Evolutionary conservation across 345 rosid genomes (phyloP), one percentile per base, ranked within the genome.

Genomic region (Fremontodendron californicum): DNA sequence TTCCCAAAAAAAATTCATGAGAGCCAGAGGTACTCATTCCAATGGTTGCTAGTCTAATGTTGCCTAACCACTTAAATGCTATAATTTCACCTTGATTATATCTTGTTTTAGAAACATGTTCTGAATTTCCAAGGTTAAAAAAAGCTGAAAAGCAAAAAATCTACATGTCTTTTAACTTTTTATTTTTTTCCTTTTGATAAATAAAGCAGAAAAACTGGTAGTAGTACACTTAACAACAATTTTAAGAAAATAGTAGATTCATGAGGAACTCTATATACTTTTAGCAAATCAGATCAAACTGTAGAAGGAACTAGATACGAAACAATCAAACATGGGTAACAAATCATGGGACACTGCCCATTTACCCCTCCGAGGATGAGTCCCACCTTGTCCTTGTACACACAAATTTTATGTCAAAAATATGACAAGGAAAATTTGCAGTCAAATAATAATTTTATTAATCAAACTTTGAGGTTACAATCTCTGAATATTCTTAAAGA

Each of bases 301-400:
- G n/a, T 61, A 25, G 23, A 10, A 66, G 40, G 49, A 39, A 66
- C 16, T 39, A 66, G 60, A 71, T 19, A 27, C 49, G 57, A 49
- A 73, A 37, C 62, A 35, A 15, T 48, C 39, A 48, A 73, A 21
- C 62, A 37, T 35, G 51, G 46, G 9, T 27, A 9, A 48, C 31
- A 25, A 27, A 65, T 64, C 33, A 73, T 45, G 21, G 61, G 63
- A 73, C 29, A 69, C 9, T 1, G 18, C 21, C 21, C 49, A 25
- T 52, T 52, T 27, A 42, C 68, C 21, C 46, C 57, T 33, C 25
- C 18, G 15, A 33, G 65, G 68, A 9, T 58, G 78, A 77, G 75
- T n/a, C 83, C 84, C 87, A 82, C 79, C 70, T 40, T 76, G 79
- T 76, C 79, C 40, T 51, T n/a, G n/a, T n/a, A n/a, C n/a, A n/a